Evolutionary conservation across 495 filamentous ascomycete genomes (phyloP), one percentile per base, ranked within the genome.

Genomic region (Aspergillus affinis): DNA sequence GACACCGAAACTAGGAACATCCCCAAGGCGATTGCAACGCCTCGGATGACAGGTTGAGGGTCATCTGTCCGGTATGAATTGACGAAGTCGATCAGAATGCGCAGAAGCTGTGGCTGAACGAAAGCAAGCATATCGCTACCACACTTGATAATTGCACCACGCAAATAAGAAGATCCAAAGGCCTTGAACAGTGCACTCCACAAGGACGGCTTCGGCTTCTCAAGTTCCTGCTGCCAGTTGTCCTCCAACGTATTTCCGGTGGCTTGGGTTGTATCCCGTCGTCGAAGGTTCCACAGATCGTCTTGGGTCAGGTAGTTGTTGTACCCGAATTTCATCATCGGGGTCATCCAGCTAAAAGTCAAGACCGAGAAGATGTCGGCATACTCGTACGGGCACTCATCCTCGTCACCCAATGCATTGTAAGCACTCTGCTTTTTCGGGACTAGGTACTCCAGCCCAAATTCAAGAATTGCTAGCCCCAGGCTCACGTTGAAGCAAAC

Each of bases 331-430:
- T 88, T 92, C 95, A 99, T 99, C 84, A 98, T 75, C 17, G 93
- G 92, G 0, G 95, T 99, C 91, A 99, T 97, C 95, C 95, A 99
- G 58, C 90, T 85, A 71, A 99, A 99, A 10, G 93, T 96, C 30
- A 99, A 84, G 45, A 90, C 85, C 10, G 93, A 97, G 75, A 98
- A 98, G 49, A 98, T 81, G 55, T 93, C 91, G 21, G 95, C 92
- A 75, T 96, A 95, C 78, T 98, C 93, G 36, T 88, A 87, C 0
- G 95, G 95, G 65, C 94, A 98, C 77, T 97, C 93, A 58, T 92
- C 90, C 57, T 91, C 86, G 56, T 94, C 91, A n/a, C 88, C 86
- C 58, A 98, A 71, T 2, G 85, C 89, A 68, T 92, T 87, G 72
- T 98, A 99, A 10, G 82, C 82, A 61, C 88, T 91, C 61, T 88